Base-by-base conservation (phyloP, 306 rosid species). In the Oemleria cerasiformis region DNA sequence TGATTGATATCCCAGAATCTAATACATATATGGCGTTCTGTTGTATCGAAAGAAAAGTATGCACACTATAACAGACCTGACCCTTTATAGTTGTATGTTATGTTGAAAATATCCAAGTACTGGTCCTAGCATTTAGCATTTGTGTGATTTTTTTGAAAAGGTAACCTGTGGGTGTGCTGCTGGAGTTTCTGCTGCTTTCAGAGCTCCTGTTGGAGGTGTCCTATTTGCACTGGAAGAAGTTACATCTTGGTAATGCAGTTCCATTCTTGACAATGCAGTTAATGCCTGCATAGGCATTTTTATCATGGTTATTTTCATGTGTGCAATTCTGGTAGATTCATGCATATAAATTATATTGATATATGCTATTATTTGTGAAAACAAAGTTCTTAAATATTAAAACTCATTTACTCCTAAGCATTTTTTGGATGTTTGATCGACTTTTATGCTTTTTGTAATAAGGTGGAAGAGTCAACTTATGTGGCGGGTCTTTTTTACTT, bases 141-240 rank as follows among this genome's bases (percentile, higher is more conserved):
- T 58, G 44, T 80, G 72, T 83, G 72, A 62, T 44, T 78, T 60
- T 84, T 66, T 86, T 71, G 79, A 77, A 74, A 87, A 92, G 98
- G 98, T 92, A 68, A 94, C 98, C 67, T 94, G 98, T 86, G 98
- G 98, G 44, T 94, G 96, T 83, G 98, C 98, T 71, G 96, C 98
- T 72, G 97, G 98, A 77, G 96, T 94, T 62, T 96, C 97, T 68
- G 98, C 98, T 61, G 96, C 98, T 76, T 94, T 94, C 79, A 87
- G 98, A 85, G 98, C 98, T 79, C 98, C 98, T 2, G 96, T 94
- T 66, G 98, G 98, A 53, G 98, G 98, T 67, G 98, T 94, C 38
- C 83, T 94, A 81, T 94, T 94, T 87, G 98, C 98, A 53, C 68
- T 94, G 83, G 98, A 94, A 81, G 98, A 94, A 86, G 97, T 91